Base-by-base conservation (phyloP, 768 basidiomycete species). In the Mycena chlorophos region DNA sequence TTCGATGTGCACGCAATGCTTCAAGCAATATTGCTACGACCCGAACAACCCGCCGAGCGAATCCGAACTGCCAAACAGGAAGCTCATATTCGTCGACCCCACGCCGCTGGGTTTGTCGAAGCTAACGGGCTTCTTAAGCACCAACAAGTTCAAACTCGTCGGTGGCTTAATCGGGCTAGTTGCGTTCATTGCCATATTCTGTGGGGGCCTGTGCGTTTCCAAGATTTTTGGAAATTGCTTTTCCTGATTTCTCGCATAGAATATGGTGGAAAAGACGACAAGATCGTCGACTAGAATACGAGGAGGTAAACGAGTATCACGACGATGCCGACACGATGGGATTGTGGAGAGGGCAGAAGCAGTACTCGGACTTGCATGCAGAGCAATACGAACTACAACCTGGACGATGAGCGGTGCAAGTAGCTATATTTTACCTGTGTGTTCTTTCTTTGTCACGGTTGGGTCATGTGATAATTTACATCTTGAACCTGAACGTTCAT, bases 11-110 rank as follows among this genome's bases (percentile, higher is more conserved):
- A 63, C 70, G 26, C 69, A 75, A 48, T 85, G 83, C 47, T 84
- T 81, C 62, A 58, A 71, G 42, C 81, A 78, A 60, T 85, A 84
- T 55, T 85, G 83, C 54, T 84, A 73, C 61, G 74, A 83, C 63
- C 78, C 79, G 16, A 61, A 62, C 16, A 70, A 77, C 54, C 77
- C 76, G 12, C 73, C 78, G 1, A 79, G 71, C 55, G 71, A 69
- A 54, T 65, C 66, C 14, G 70, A 68, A 66, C 83, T 67, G 68
- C 84, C 69, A 69, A 71, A 68, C 27, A 59, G 86, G 52, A 71
- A 78, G 48, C 69, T 73, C 1, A 49, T 37, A 0, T 86, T 85
- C 62, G 71, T 72, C 22, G 70, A 86, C 68, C 86, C 87, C 4
- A 81, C 85, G 63, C 81, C 78, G 12, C 64, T 77, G 45, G 83